Evolutionary conservation across 768 basidiomycete genomes (phyloP), one percentile per base, ranked within the genome.

Genomic region (Boletus tomentosulus): DNA sequence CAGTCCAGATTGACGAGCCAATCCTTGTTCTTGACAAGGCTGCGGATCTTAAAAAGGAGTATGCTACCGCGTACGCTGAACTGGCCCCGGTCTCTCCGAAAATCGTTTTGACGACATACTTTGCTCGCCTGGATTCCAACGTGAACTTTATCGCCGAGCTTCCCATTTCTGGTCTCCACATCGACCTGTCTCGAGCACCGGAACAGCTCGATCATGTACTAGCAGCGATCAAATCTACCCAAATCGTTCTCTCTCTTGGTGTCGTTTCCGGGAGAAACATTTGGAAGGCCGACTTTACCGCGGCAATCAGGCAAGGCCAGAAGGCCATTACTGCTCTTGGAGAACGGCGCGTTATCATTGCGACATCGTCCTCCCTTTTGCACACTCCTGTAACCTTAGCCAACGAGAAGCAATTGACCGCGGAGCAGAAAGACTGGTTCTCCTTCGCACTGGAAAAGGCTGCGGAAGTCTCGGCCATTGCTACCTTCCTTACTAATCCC

Each of bases 361-460:
- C 92, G 37, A 93, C 97, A 38, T 98, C 97, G 6, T 98, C 97
- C 27, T 98, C 97, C 51, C 91, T 99, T 65, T 85, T 99, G 61
- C 97, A 99, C 80, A 98, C 89, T 42, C 97, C 97, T 34, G 95
- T 99, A 69, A 95, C 95, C 48, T 84, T 98, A 70, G 85, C 85
- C 44, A 87, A 86, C 30, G 97, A 99, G 80, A 91, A 80, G 62
- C 91, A 94, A 76, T 80, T 99, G 65, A 89, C 90, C 33, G 69
- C 78, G 19, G 83, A 96, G 71, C 89, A 94, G 73, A 89, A 86
- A 75, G 93, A 96, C 68, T 99, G 97, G 96, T 92, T 99, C 77
- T 91, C 97, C 6, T 99, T 98, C 72, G 97, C 97, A 49, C 77
- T 89, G 56, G 96, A 99, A 81, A 99, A 99, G 80, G 90, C 89